These are phyloP conservation scores for Salix brachista DNA, from an alignment of 345 rosid species.

Conservation along the genomic window DNA sequence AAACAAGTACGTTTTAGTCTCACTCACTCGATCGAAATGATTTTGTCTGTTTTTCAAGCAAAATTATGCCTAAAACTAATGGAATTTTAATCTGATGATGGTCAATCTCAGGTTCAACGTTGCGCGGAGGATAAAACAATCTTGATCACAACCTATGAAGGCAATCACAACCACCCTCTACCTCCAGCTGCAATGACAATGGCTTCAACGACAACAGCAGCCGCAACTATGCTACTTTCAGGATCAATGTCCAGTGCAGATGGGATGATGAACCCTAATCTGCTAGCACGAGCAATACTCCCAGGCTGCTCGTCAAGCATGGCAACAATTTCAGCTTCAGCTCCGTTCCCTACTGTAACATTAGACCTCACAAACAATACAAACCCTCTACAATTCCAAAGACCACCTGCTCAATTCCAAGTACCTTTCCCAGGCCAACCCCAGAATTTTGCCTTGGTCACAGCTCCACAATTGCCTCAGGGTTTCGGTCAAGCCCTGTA, in stretches of 20 bases:
- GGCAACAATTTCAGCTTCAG: constrained; percentile 98
- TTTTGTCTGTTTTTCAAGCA: not conserved
- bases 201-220: constrained; percentile 92
- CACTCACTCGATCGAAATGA: not conserved
- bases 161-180: constrained; percentile 87
- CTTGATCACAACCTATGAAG: constrained; percentile 88
- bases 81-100: not conserved
- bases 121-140: constrained; percentile 87
- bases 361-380: constrained; percentile 82
- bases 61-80: not conserved
- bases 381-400: constrained; percentile 51
- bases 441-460: constrained; percentile 27
- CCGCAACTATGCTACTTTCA: constrained; percentile 83
- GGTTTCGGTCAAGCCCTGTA: constrained; percentile 64
- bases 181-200: constrained; percentile 92
- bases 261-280: constrained; percentile 75
- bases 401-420: constrained; percentile 39
- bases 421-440: constrained; percentile 37
- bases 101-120: constrained; percentile 68
- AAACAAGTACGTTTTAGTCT: constrained; percentile 56
- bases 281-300: constrained; percentile 78
- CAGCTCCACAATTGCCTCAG: constrained; percentile 45
- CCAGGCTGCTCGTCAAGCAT: constrained; percentile 71
- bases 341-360: constrained; percentile 92
- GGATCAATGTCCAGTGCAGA: constrained; percentile 93